Base-by-base conservation (phyloP, 495 filamentous ascomycete species). In the Xylaria telfairii region DNA sequence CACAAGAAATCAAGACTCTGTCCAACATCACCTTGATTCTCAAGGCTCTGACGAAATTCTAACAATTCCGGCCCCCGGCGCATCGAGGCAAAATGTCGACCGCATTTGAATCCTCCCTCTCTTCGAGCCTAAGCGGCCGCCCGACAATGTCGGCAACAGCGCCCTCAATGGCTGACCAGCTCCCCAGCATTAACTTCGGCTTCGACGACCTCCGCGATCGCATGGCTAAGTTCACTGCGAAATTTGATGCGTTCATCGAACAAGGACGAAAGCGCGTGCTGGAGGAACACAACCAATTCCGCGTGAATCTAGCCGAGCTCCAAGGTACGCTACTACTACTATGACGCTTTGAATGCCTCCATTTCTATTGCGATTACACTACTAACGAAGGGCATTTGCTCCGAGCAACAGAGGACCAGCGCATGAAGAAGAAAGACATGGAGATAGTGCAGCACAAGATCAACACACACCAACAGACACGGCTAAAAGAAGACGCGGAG, bases 181-280 rank as follows among this genome's bases (percentile, higher is more conserved):
- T 98, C 10, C 96, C 96, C 46, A 93, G 84, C 79, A 92, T 97
- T 81, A 94, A 96, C 81, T 98, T 98, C 80, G 94, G 93, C 68
- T 98, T 98, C 81, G 95, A 98, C 69, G 94, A 97, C 71, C 84
- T 99, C 70, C 95, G 95, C 80, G 93, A 93, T 72, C 91, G 93
- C 81, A 98, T 99, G 95, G 89, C 92, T 34, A 91, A 92, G 63
- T 99, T 99, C 80, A 98, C 93, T 0, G 88, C 89, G 12, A 92
- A 88, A 68, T 99, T 99, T 73, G 96, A 98, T 76, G 90, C 90
- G 8, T 98, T 98, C 76, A 98, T 99, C 73, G 94, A 97, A 72
- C 89, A 91, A 67, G 93, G 94, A 4, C 88, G 94, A 21, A 96
- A 94, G 81, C 90, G 91, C 60, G 92, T 98, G 8, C 81, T 97